These are phyloP conservation scores for Hyphopichia fennica DNA, from an alignment of 1,139 yeast species.

Conservation along the genomic window DNA sequence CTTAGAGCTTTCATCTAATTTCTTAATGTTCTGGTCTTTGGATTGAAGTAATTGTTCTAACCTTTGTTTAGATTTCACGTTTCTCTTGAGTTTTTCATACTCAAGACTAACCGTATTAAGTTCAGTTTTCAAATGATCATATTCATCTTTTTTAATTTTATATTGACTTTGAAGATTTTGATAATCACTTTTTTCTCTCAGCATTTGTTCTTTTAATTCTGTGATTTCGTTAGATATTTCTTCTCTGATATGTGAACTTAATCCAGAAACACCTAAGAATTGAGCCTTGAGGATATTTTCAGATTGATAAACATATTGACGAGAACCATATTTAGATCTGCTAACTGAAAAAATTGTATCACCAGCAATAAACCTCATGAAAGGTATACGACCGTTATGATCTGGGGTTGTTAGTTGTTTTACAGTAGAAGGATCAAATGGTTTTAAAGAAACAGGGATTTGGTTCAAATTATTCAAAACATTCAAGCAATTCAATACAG, in stretches of 20 bases:
- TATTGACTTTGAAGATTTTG: constrained; percentile 9
- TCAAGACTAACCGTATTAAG: constrained; percentile 11
- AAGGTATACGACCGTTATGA: constrained; percentile 38
- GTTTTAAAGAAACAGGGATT: constrained; percentile 60
- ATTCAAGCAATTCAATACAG: constrained; percentile 75
- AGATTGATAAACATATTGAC: constrained; percentile 46
- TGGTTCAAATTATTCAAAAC: constrained; percentile 55
- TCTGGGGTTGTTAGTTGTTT: constrained; percentile 35
- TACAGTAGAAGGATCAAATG: constrained; percentile 41
- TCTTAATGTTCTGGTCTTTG: constrained; percentile 22
- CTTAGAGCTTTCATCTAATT: constrained; percentile 24
- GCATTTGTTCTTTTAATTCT: constrained; percentile 5
- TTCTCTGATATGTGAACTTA: constrained; percentile 35
- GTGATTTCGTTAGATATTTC: constrained; percentile 19
- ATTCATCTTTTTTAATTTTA: constrained; percentile 6
- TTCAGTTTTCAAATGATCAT: constrained; percentile 12
- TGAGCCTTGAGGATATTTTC: constrained; percentile 30
- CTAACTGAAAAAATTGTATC: constrained; percentile 50
- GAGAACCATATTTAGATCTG: constrained; percentile 59
- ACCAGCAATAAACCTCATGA: constrained; percentile 62
- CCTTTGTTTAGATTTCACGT: constrained; percentile 7
- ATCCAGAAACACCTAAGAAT: constrained; percentile 46
- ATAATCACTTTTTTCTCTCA: constrained; percentile 15
- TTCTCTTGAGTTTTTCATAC: constrained; percentile 10
- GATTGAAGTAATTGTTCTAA: constrained; percentile 20